These are phyloP conservation scores for Plenodomus lindquistii DNA, from an alignment of 2,329 filamentous ascomycete genomes.

Conservation along the genomic window DNA sequence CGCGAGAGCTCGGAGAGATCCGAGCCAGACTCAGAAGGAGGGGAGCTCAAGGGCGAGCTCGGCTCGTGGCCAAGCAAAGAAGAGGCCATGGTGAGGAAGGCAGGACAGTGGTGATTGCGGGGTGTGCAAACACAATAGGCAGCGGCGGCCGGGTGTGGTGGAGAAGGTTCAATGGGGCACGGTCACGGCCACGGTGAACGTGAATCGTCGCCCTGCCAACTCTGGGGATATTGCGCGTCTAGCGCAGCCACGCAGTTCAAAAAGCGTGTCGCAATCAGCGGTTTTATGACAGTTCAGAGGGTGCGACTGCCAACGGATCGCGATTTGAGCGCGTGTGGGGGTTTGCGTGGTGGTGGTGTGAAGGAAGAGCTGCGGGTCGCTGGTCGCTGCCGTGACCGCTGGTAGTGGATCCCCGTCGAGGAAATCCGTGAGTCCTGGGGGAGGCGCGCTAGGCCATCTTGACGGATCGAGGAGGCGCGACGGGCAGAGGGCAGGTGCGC, in stretches of 20 bases:
- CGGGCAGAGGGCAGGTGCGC: constrained; percentile 19
- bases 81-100: constrained; percentile 34
- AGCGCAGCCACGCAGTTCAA: constrained; percentile 1
- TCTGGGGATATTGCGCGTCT: constrained; percentile 13
- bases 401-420: constrained; percentile 13
- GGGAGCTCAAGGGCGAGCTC: constrained; percentile 48
- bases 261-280: neutral
- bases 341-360: constrained; percentile 3
- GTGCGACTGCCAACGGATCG: neutral
- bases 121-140: constrained; percentile 10
- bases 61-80: constrained; percentile 19
- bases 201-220: constrained; percentile 8
- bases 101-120: constrained; percentile 2
- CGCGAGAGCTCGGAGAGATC: constrained; percentile 33
- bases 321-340: constrained; percentile 4
- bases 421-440: constrained; percentile 16
- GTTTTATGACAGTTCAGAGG: neutral
- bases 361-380: constrained; percentile 14
- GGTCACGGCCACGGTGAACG: constrained; percentile 1
- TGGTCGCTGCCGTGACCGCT: constrained; percentile 26
- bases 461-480: constrained; percentile 16
- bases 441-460: constrained; percentile 30
- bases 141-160: constrained; percentile 15
- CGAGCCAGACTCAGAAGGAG: constrained; percentile 41
- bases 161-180: constrained; percentile 8